phyloP scores from a whole-genome alignment of 2,329 filamentous ascomycete genomes.

The Daldinia sp. region DNA sequence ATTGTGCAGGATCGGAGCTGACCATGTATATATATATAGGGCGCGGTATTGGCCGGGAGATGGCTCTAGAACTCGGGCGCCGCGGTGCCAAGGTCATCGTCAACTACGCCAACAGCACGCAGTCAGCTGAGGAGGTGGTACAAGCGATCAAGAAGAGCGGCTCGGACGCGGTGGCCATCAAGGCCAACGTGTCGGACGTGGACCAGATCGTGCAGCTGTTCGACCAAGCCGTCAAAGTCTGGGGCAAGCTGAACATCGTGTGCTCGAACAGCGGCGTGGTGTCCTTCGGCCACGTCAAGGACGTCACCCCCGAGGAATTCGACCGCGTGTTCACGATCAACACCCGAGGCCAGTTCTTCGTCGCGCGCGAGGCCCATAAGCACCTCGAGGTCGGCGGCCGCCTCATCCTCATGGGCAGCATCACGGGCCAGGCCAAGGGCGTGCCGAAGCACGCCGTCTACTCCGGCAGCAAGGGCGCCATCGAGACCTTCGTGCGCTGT shows the following conservation, averaged over 20 bases:
- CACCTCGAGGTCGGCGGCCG: slow-evolving; percentile 75
- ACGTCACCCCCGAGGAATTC: slow-evolving; percentile 77
- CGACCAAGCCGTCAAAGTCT: slow-evolving; percentile 70
- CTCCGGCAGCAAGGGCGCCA: slow-evolving; percentile 79
- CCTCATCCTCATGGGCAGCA: slow-evolving; percentile 79
- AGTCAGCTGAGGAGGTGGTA: slow-evolving; percentile 75
- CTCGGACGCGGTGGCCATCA: slow-evolving; percentile 71
- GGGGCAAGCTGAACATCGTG: slow-evolving; percentile 76
- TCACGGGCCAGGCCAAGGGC: slow-evolving; percentile 74
- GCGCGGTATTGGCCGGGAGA: slow-evolving; percentile 74
- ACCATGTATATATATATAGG: slow-evolving; percentile 53
- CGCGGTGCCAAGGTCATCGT: slow-evolving; percentile 75
- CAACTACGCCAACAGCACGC: slow-evolving; percentile 75
- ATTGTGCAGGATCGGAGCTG: neutral
- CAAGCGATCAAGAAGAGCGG: slow-evolving; percentile 73
- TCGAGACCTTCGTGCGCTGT: slow-evolving; percentile 81
- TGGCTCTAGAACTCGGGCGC: slow-evolving; percentile 73
- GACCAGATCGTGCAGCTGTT: slow-evolving; percentile 73
- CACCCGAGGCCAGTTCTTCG: slow-evolving; percentile 77
- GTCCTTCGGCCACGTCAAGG: slow-evolving; percentile 75
- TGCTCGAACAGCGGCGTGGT: slow-evolving; percentile 78
- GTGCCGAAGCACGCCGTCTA: slow-evolving; percentile 80
- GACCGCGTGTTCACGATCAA: slow-evolving; percentile 78
- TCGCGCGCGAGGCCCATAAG: slow-evolving; percentile 77
- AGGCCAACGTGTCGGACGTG: slow-evolving; percentile 76